Conservation (phyloP, 805 yeast genomes). For the Nadsonia fulvescens region DNA sequence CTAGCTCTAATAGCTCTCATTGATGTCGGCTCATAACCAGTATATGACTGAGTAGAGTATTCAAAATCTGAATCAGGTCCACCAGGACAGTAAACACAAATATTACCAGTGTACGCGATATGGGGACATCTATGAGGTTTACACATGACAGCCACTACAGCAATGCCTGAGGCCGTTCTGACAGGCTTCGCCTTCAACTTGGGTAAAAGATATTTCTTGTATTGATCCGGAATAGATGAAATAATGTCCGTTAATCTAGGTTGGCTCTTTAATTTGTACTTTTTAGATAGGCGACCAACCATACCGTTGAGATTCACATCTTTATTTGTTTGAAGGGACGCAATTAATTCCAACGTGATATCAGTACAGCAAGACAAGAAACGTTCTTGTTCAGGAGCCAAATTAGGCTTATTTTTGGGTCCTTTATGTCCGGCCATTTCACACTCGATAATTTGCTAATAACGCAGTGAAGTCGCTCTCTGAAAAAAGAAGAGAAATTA, state of each 20-base stretch:
- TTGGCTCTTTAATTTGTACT: constrained; percentile 77
- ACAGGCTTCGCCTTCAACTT: constrained; percentile 97
- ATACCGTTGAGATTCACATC: constrained; percentile 84
- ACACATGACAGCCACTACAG: constrained; percentile 98
- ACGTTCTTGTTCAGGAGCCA: constrained; percentile 83
- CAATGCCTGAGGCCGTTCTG: constrained; percentile 95
- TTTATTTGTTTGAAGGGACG: constrained; percentile 51
- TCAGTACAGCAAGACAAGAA: constrained; percentile 87
- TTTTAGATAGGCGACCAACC: constrained; percentile 69
- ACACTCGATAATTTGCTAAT: no score
- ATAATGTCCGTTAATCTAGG: constrained; percentile 92
- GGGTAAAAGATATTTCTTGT: constrained; percentile 78
- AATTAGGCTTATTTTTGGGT: constrained; percentile 25
- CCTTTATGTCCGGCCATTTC: no score
- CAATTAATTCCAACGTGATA: constrained; percentile 68
- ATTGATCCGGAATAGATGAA: constrained; percentile 87
- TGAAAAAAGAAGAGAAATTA: no score
- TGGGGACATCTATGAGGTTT: constrained; percentile 99
- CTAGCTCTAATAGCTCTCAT: constrained; percentile 99
- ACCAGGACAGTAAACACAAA: constrained; percentile 96
- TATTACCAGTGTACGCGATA: constrained; percentile 95
- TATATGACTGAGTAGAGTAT: constrained; percentile 92
- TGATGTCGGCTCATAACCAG: constrained; percentile 97
- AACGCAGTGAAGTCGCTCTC: no score
- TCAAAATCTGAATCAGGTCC: constrained; percentile 98